Evolutionary conservation across 2,329 filamentous ascomycete genomes (phyloP).

Genomic region (Rosellinia necatrix): DNA sequence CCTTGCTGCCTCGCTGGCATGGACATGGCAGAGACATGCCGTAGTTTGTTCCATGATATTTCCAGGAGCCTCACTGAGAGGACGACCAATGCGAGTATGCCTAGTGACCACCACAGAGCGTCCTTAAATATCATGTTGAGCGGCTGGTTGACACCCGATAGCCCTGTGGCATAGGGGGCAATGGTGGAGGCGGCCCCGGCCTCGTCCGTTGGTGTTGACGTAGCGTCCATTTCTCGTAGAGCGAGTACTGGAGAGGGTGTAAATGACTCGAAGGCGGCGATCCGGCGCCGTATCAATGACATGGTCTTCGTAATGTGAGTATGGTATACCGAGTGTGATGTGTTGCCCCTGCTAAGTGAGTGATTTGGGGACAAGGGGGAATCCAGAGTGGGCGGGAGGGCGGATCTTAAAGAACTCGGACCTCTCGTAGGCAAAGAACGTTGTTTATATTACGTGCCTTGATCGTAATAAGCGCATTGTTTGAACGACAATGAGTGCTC

Average conservation of each 20-base stretch:
- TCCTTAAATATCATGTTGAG: conserved; percentile 63
- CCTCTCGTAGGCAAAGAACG: conserved; percentile 34
- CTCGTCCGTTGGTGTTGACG: conserved; percentile 17
- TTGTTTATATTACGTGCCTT: conserved; percentile 22
- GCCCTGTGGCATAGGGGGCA: conserved; percentile 57
- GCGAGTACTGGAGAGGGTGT: conserved; percentile 36
- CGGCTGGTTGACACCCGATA: conserved; percentile 65
- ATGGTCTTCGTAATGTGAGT: conserved; percentile 31
- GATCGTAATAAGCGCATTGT: conserved; percentile 41
- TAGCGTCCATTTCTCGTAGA: conserved; percentile 33
- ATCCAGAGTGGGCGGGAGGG: conserved; percentile 34
- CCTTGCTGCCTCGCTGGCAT: conserved; percentile 55
- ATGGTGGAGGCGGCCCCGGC: conserved; percentile 50
- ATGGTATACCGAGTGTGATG: conserved; percentile 12
- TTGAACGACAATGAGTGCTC: conserved; percentile 27
- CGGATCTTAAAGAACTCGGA: conserved; percentile 28
- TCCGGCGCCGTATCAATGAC: conserved; percentile 41
- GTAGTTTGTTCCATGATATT: conserved; percentile 59
- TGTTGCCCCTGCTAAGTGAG: conserved; percentile 22
- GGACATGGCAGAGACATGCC: conserved; percentile 64
- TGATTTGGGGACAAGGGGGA: conserved; percentile 29
- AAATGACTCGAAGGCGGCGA: conserved; percentile 39
- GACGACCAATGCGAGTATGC: conserved; percentile 58
- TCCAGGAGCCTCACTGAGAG: conserved; percentile 59
- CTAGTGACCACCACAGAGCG: conserved; percentile 64